These are phyloP conservation scores for Eucalyptus cloeziana DNA, from an alignment of 345 rosid genomes.

Conservation along the genomic window DNA sequence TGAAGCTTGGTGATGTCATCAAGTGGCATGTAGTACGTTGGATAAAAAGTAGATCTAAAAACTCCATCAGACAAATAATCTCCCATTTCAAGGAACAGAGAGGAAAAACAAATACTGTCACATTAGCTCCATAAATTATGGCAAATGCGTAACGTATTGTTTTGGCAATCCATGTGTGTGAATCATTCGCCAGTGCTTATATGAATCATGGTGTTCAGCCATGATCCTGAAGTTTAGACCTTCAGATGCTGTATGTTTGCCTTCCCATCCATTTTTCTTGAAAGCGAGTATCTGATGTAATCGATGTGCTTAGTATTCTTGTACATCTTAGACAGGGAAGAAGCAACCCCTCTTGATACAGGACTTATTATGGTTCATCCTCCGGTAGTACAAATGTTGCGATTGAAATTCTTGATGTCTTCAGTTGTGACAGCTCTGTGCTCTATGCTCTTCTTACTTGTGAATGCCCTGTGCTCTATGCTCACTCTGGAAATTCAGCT, in stretches of 20 bases:
- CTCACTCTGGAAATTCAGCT: neutral
- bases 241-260: neutral
- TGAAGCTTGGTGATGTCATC: neutral
- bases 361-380: neutral
- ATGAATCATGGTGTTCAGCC: neutral
- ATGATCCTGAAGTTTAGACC: neutral
- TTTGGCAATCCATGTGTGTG: neutral
- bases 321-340: neutral
- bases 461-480: conserved; percentile 14
- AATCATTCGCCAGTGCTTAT: neutral
- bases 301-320: neutral
- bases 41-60: neutral
- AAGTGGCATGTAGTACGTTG: neutral
- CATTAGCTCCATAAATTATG: neutral
- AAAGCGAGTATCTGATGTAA: neutral
- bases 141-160: neutral
- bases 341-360: neutral
- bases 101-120: neutral
- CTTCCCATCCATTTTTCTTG: neutral
- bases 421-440: conserved; percentile 8
- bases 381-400: conserved; percentile 3
- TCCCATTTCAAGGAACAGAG: neutral
- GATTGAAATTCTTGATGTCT: neutral
- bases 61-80: neutral
- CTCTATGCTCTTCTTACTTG: conserved; percentile 14